Conservation (phyloP, 2,329 filamentous ascomycete species). For the Colletotrichum sidae region DNA sequence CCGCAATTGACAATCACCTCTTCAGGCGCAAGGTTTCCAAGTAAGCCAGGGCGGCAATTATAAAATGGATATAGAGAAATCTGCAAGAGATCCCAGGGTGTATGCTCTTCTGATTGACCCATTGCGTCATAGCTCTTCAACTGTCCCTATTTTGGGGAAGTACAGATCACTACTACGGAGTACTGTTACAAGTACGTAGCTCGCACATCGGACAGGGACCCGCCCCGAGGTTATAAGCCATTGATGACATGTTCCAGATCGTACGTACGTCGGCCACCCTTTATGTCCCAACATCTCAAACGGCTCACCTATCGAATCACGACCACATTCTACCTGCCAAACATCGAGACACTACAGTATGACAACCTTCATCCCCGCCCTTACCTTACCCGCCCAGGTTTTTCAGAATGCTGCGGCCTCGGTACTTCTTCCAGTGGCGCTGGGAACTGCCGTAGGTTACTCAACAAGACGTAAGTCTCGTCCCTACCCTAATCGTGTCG, state of each 20-base stretch:
- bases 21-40: slow-evolving; percentile 3
- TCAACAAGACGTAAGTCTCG: slow-evolving; percentile 69
- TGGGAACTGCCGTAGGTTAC: slow-evolving; percentile 81
- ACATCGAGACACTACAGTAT: slow-evolving; percentile 55
- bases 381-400: slow-evolving; percentile 78
- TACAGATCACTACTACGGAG: too few species aligned
- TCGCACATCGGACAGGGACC: slow-evolving; percentile 35
- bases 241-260: slow-evolving; percentile 27
- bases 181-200: slow-evolving; percentile 2
- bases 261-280: not conserved
- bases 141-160: too few species aligned
- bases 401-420: slow-evolving; percentile 80
- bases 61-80: not conserved
- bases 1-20: slow-evolving; percentile 4
- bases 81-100: not conserved
- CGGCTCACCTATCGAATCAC: too few species aligned
- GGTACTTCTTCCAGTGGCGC: slow-evolving; percentile 78
- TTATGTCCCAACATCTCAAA: too few species aligned
- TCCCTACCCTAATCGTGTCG: not conserved
- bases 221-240: slow-evolving; percentile 31
- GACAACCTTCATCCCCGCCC: slow-evolving; percentile 82
- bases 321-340: too few species aligned
- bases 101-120: slow-evolving; percentile 4
- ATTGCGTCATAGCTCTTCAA: slow-evolving; percentile 34
- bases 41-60: too few species aligned